Evolutionary conservation across 2,329 filamentous ascomycete species (phyloP).

Genomic region (Xylariaceae sp.): DNA sequence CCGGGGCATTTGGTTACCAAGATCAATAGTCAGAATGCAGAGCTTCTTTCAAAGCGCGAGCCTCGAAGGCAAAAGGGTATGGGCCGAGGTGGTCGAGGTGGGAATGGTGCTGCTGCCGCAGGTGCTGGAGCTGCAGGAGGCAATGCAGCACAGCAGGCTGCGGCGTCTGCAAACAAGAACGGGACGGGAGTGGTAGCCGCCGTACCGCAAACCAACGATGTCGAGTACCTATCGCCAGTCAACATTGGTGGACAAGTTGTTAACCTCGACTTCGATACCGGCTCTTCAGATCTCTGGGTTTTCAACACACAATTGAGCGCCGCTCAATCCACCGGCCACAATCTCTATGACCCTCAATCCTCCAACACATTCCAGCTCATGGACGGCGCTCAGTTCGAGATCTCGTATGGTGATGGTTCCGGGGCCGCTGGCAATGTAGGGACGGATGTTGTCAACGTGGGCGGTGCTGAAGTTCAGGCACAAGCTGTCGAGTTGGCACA

Average conservation of each 20-base stretch:
- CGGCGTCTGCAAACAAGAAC: conserved; percentile 16
- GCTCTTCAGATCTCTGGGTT: conserved; percentile 36
- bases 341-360: conserved; percentile 27
- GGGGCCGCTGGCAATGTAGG: conserved; percentile 34
- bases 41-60: conserved; percentile 29
- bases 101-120: conserved; percentile 2
- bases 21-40: conserved; percentile 18
- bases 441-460: conserved; percentile 36
- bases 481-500: conserved; percentile 34
- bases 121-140: conserved; percentile 10
- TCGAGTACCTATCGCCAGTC: conserved; percentile 34
- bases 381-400: conserved; percentile 29
- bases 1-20: conserved; percentile 25
- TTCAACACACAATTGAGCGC: conserved; percentile 35
- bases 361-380: conserved; percentile 31
- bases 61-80: conserved; percentile 21
- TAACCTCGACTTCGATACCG: conserved; percentile 36
- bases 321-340: conserved; percentile 27
- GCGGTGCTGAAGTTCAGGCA: conserved; percentile 28
- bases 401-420: conserved; percentile 35
- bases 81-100: conserved; percentile 6
- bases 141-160: conserved; percentile 11
- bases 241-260: conserved; percentile 33
- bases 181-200: conserved; percentile 27
- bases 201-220: conserved; percentile 30